A percentile compares a stretch with the other conserved stretches of the same genome.
These are phyloP conservation scores for Mallotus nudiflorus DNA, from an alignment of 345 rosid genomes.

Conservation along the genomic window DNA sequence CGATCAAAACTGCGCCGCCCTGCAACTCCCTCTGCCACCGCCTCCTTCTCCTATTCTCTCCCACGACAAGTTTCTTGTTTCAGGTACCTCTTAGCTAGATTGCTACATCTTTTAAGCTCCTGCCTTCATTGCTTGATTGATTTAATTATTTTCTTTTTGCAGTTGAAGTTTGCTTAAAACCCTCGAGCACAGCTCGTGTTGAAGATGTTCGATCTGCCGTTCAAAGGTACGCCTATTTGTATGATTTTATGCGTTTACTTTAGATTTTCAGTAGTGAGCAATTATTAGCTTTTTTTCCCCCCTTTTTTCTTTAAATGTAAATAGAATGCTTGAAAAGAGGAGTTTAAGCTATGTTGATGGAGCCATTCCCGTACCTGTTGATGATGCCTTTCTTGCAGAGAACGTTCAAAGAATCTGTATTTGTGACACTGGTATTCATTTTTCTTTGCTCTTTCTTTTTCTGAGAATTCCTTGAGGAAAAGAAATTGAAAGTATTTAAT, in stretches of 20 bases:
- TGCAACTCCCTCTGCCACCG: slow-evolving; percentile 1
- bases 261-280: neutral
- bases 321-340: slow-evolving; percentile 88
- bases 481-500: no score
- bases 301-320: neutral
- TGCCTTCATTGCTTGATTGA: neutral
- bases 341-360: slow-evolving; percentile 91
- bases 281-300: neutral
- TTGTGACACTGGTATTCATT: slow-evolving; percentile 69
- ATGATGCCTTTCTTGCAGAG: slow-evolving; percentile 65
- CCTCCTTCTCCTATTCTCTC: slow-evolving; percentile 34
- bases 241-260: neutral
- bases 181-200: slow-evolving; percentile 74
- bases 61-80: slow-evolving; percentile 58
- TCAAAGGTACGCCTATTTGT: slow-evolving; percentile 44
- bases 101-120: neutral
- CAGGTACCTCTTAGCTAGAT: slow-evolving; percentile 40
- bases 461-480: no score
- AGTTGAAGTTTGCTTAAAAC: slow-evolving; percentile 94
- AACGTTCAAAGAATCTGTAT: slow-evolving; percentile 71
- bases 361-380: slow-evolving; percentile 62
- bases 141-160: slow-evolving; percentile 6
- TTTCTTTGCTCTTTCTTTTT: no score
- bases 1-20: neutral
- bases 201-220: slow-evolving; percentile 71